Evolutionary conservation across 257 asterid genomes (phyloP), one percentile per base, ranked within the genome.

Genomic region (Nemophila menziesii): DNA sequence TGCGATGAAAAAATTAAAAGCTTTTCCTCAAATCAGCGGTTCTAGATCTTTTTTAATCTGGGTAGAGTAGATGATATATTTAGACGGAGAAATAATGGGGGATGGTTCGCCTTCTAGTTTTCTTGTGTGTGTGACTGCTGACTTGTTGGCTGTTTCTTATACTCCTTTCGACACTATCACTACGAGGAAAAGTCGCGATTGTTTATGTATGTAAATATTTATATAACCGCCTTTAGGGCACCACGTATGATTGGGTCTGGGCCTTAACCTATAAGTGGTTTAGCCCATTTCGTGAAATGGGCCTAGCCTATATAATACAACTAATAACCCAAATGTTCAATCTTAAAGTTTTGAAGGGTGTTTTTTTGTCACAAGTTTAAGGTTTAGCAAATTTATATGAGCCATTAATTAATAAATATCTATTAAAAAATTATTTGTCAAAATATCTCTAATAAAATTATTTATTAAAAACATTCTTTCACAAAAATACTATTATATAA

Each of bases 221-320:
- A 29, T 29, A 29, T 29, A 29, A 29, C 36, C 36, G 36, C 36
- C 36, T 29, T 29, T 29, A 29, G 36, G 36, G 36, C 36, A 29
- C 12, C 36, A 29, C 4, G 1, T 7, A 29, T 29, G 1, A 7
- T 29, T 29, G 36, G 36, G 36, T 29, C 9, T 29, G 36, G 36
- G 36, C 36, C 7, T 29, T 5, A 2, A 2, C 2, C 36, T 5
- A 7, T 29, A 13, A 2, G 2, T 29, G 36, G 8, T 29, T 2
- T 7, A 29, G 36, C 36, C 36, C 36, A 29, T 5, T 2, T 29
- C 7, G 3, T 29, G 8, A 29, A 2, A 2, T 2, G 36, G n/a
- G 36, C 9, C 36, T 29, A 29, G 36, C 36, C 4, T 7, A 29
- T 29, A 13, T 29, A 29, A n/a, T n/a, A n/a, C n/a, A n/a, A n/a